phyloP scores from a whole-genome alignment of 176 grass and related monocot genomes.

The Carex parvula region DNA sequence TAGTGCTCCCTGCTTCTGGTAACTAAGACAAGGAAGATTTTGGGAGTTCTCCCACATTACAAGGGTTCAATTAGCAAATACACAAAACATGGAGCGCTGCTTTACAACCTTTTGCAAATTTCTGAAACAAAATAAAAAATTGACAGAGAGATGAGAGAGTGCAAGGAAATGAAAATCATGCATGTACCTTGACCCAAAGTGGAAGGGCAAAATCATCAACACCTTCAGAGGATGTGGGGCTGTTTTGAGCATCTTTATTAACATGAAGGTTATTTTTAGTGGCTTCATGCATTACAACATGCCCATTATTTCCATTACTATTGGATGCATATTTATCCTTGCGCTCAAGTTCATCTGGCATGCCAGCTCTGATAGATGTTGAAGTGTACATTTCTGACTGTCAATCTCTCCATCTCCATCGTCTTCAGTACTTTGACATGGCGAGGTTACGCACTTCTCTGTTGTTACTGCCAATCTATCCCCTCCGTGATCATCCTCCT shows the following conservation, averaged over 20 bases:
- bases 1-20: neutral
- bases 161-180: slow-evolving; percentile 15
- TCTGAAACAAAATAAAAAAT: slow-evolving; percentile 19
- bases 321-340: slow-evolving; percentile 31
- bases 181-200: slow-evolving; percentile 92
- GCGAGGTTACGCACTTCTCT: neutral
- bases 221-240: slow-evolving; percentile 22
- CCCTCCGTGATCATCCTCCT: neutral
- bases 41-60: neutral
- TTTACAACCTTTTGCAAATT: neutral
- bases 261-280: slow-evolving; percentile 39
- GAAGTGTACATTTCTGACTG: slow-evolving; percentile 34
- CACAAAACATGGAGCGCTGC: neutral
- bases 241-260: slow-evolving; percentile 28
- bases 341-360: slow-evolving; percentile 40
- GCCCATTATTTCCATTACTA: slow-evolving; percentile 34
- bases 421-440: neutral
- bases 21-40: neutral
- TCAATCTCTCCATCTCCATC: neutral
- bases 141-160: neutral
- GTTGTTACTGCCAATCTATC: neutral
- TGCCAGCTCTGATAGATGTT: slow-evolving; percentile 53
- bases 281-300: slow-evolving; percentile 29
- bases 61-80: slow-evolving; percentile 16
- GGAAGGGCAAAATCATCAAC: slow-evolving; percentile 59